A percentile compares a stretch with the other conserved stretches of the same genome.
Evolutionary conservation across 805 yeast species (phyloP).

Genomic region (Metschnikowia arizonensis): DNA sequence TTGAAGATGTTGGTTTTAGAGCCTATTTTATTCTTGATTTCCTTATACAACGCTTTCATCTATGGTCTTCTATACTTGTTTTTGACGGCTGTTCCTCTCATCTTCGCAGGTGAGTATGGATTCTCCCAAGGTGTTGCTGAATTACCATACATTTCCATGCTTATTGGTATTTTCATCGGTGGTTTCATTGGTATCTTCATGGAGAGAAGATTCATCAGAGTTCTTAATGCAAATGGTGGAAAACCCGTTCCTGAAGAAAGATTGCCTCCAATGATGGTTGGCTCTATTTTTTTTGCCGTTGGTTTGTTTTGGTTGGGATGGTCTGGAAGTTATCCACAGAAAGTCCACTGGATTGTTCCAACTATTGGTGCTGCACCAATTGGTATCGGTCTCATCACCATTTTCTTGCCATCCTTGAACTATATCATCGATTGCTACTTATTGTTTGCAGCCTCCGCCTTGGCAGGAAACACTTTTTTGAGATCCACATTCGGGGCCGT

Average conservation of each 20-base stretch:
- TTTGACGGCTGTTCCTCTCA: constrained; percentile 71
- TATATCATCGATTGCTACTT: constrained; percentile 70
- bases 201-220: constrained; percentile 51
- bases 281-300: constrained; percentile 14
- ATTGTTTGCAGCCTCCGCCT: constrained; percentile 61
- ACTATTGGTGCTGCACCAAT: constrained; percentile 54
- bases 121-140: constrained; percentile 60
- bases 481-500: constrained; percentile 65
- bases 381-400: constrained; percentile 52
- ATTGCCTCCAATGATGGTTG: constrained; percentile 21
- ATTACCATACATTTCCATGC: constrained; percentile 75
- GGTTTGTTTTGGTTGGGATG: constrained; percentile 22
- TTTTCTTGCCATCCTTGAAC: constrained; percentile 66
- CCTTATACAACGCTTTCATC: constrained; percentile 71
- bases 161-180: constrained; percentile 64
- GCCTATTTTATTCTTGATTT: constrained; percentile 65
- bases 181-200: constrained; percentile 47
- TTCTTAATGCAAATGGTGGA: constrained; percentile 28
- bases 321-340: constrained; percentile 19
- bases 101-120: constrained; percentile 48
- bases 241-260: constrained; percentile 22
- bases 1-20: constrained; percentile 61
- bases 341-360: constrained; percentile 43
- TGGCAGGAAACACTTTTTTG: constrained; percentile 52
- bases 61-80: constrained; percentile 75